Conservation (phyloP, 108 stramenopile genomes). For the Epithemia pelagica region DNA sequence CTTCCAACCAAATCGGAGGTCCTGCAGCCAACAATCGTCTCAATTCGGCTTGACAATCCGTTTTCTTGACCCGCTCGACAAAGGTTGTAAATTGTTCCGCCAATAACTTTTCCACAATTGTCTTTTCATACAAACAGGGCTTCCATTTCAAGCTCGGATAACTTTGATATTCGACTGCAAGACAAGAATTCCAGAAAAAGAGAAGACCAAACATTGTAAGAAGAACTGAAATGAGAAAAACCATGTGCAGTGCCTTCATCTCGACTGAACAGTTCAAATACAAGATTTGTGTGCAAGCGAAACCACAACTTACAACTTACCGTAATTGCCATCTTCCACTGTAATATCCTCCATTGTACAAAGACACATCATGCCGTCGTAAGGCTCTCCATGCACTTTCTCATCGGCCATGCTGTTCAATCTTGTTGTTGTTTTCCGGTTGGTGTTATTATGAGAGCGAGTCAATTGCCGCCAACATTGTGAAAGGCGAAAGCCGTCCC, state of each 20-base stretch:
- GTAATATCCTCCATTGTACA: slow-evolving; percentile 82
- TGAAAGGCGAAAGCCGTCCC: no score
- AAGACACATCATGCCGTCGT: slow-evolving; percentile 57
- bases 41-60: slow-evolving; percentile 79
- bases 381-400: slow-evolving; percentile 40
- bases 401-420: background rate
- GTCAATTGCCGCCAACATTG: no score
- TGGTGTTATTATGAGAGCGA: no score
- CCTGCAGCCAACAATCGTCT: slow-evolving; percentile 55
- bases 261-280: no score
- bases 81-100: slow-evolving; percentile 22
- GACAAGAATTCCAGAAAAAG: background rate
- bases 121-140: slow-evolving; percentile 51
- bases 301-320: no score
- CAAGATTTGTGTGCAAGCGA: no score
- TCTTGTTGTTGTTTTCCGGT: no score
- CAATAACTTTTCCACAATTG: slow-evolving; percentile 49
- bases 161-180: slow-evolving; percentile 61
- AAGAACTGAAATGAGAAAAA: no score
- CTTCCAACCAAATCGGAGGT: slow-evolving; percentile 69
- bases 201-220: slow-evolving; percentile 1
- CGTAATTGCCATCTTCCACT: slow-evolving; percentile 67
- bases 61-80: slow-evolving; percentile 51
- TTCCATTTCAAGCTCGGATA: slow-evolving; percentile 68
- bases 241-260: no score